Evolutionary conservation across 1,139 yeast genomes (phyloP).

Genomic region (Sugiyamaella japonica): DNA sequence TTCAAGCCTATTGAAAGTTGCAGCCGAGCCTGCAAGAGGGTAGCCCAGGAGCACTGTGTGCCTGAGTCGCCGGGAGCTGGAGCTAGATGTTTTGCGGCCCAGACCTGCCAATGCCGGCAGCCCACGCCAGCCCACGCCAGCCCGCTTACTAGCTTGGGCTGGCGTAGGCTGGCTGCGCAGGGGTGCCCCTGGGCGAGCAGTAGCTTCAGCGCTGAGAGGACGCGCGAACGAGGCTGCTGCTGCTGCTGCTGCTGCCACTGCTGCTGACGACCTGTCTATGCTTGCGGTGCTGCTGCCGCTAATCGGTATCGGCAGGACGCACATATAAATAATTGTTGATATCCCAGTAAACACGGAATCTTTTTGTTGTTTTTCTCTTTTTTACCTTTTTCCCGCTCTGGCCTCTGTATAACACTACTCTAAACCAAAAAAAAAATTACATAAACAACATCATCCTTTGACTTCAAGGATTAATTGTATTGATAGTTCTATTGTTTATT

Average conservation of each 20-base stretch:
- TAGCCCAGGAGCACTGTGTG: too few species aligned
- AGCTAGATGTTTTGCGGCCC: too few species aligned
- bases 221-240: not conserved
- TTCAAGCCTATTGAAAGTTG: not conserved
- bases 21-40: not conserved
- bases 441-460: not conserved
- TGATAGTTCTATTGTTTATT: not conserved
- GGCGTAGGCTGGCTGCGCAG: too few species aligned
- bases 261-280: not conserved
- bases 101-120: too few species aligned
- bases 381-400: not conserved
- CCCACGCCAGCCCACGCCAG: too few species aligned
- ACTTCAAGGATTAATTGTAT: not conserved
- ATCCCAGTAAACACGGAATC: not conserved
- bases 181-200: too few species aligned
- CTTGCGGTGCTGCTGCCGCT: not conserved
- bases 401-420: not conserved
- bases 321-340: slow-evolving; percentile 6
- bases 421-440: not conserved
- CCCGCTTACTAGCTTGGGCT: too few species aligned
- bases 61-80: too few species aligned
- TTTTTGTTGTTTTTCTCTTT: not conserved
- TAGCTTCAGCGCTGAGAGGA: not conserved
- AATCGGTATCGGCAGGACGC: not conserved
- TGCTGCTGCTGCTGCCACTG: not conserved